phyloP scores from a whole-genome alignment of 768 basidiomycete genomes.

The Mycena chlorophos region DNA sequence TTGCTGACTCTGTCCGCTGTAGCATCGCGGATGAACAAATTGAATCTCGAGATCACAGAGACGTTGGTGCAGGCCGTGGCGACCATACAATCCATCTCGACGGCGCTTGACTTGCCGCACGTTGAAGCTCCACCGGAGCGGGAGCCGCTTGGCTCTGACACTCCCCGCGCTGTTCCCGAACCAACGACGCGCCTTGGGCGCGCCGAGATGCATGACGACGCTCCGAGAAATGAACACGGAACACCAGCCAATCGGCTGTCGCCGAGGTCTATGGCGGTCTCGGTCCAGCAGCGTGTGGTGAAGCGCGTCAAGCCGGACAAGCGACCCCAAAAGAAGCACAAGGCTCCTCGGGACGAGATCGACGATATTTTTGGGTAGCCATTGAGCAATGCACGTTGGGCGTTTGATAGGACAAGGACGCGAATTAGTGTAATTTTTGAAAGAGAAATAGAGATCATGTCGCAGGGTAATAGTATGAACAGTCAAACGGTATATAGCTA shows the following conservation, averaged over 20 bases:
- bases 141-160: too few species aligned
- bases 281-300: neutral
- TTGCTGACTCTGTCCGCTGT: conserved; percentile 63
- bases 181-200: too few species aligned
- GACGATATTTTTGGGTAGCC: conserved; percentile 64
- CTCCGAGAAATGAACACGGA: too few species aligned
- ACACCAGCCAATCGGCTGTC: too few species aligned
- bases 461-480: conserved; percentile 21
- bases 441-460: conserved; percentile 23
- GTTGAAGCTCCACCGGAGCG: too few species aligned
- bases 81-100: conserved; percentile 30
- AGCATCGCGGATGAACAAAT: conserved; percentile 52
- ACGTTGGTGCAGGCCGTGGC: conserved; percentile 32
- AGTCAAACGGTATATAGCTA: conserved; percentile 32
- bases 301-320: neutral
- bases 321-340: conserved; percentile 37
- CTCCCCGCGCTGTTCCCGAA: too few species aligned
- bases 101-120: conserved; percentile 34
- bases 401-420: conserved; percentile 13
- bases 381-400: conserved; percentile 17
- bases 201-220: too few species aligned
- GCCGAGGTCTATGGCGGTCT: neutral
- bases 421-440: conserved; percentile 22
- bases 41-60: conserved; percentile 47
- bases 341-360: conserved; percentile 57